These are phyloP conservation scores for Viola pubescens DNA, from an alignment of 441 rosid genomes.

Conservation along the genomic window DNA sequence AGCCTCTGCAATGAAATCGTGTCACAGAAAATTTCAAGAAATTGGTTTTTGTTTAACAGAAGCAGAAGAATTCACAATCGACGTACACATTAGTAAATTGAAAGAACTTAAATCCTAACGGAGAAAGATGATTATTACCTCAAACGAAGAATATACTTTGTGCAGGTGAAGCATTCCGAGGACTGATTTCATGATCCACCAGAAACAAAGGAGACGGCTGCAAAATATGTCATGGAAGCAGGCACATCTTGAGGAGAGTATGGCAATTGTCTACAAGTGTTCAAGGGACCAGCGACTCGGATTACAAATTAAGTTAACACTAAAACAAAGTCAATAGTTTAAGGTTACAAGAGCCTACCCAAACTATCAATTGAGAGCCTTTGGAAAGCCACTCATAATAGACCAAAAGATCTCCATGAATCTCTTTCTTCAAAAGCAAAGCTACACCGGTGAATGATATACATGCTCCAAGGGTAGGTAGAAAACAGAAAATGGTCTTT, in stretches of 20 bases:
- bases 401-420: constrained; percentile 27
- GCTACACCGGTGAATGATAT: constrained; percentile 51
- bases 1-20: neutral
- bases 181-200: constrained; percentile 64
- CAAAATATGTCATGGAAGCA: constrained; percentile 31
- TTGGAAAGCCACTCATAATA: constrained; percentile 51
- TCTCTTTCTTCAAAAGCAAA: constrained; percentile 36
- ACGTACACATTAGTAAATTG: too few species aligned
- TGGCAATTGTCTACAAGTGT: constrained; percentile 35
- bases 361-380: constrained; percentile 45
- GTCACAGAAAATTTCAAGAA: neutral
- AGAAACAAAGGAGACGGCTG: constrained; percentile 45
- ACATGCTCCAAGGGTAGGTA: constrained; percentile 58
- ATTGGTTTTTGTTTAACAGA: neutral
- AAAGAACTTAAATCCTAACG: neutral
- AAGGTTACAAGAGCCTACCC: constrained; percentile 47
- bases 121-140: constrained; percentile 33
- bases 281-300: constrained; percentile 11
- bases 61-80: neutral
- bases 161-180: constrained; percentile 41
- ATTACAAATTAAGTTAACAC: constrained; percentile 6
- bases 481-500: constrained; percentile 37
- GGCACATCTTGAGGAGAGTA: constrained; percentile 35
- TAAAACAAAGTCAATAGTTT: constrained; percentile 7
- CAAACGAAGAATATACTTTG: constrained; percentile 29